A percentile compares a stretch with the other conserved stretches of the same genome.
Conservation (phyloP, 192 early-diverging fungal species). For the Backusella sp. region DNA sequence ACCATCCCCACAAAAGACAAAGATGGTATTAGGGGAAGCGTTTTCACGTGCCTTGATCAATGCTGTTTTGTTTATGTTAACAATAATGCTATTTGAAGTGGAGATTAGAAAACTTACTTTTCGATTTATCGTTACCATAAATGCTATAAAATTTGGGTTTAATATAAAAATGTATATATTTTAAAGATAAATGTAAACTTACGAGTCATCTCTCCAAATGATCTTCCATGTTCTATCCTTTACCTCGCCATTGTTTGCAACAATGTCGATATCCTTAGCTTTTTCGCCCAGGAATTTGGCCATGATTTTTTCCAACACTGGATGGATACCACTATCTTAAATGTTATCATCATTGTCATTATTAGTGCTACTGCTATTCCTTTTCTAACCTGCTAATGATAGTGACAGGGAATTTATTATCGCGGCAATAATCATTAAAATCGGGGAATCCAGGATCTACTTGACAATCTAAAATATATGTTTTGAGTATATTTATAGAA, state of each 20-base stretch:
- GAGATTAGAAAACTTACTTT: slow-evolving; percentile 23
- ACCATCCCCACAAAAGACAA: slow-evolving; percentile 83
- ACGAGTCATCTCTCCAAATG: slow-evolving; percentile 59
- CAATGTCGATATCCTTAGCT: slow-evolving; percentile 51
- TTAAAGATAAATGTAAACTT: slow-evolving; percentile 10
- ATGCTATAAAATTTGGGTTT: slow-evolving; percentile 31
- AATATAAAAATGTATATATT: not conserved
- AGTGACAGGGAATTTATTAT: slow-evolving; percentile 56
- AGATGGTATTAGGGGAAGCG: slow-evolving; percentile 28
- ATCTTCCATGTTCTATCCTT: slow-evolving; percentile 58
- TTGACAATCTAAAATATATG: slow-evolving; percentile 39
- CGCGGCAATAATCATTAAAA: slow-evolving; percentile 52
- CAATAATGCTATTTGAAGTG: not conserved
- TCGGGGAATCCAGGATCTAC: slow-evolving; percentile 61
- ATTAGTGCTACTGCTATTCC: not conserved
- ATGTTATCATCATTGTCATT: not conserved
- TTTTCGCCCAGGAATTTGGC: slow-evolving; percentile 44
- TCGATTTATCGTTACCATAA: slow-evolving; percentile 67
- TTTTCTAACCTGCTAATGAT: slow-evolving; percentile 53
- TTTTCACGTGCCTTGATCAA: slow-evolving; percentile 26
- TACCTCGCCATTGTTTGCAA: slow-evolving; percentile 55
- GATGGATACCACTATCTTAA: slow-evolving; percentile 53
- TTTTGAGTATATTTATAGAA: not conserved
- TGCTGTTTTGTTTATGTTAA: slow-evolving; percentile 11
- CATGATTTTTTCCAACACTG: slow-evolving; percentile 54